Evolutionary conservation across 768 basidiomycete genomes (phyloP).

Genomic region (Paxillus involutus): DNA sequence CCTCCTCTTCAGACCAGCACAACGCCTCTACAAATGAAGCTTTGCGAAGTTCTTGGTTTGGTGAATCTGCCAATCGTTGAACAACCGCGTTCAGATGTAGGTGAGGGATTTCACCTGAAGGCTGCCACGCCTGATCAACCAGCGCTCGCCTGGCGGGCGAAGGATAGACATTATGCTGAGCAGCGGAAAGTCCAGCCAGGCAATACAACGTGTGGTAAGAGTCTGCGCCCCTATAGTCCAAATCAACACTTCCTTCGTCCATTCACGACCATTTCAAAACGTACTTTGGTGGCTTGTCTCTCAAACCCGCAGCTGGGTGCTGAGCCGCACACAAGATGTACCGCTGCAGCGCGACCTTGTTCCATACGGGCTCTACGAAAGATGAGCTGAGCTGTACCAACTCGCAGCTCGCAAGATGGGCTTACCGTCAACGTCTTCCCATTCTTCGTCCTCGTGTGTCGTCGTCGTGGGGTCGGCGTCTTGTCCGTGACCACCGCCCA

Average conservation of each 20-base stretch:
- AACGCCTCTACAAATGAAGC: conserved; percentile 54
- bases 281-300: conserved; percentile 96
- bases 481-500: conserved; percentile 37
- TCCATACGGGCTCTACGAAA: conserved; percentile 45
- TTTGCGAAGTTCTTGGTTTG: conserved; percentile 33
- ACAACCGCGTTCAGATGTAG: not conserved
- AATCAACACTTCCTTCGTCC: not conserved
- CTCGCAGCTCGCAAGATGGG: not conserved
- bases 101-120: conserved; percentile 9
- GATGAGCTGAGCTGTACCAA: not conserved
- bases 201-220: conserved; percentile 95
- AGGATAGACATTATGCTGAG: conserved; percentile 75
- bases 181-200: conserved; percentile 83
- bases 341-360: conserved; percentile 76
- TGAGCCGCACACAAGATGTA: conserved; percentile 89
- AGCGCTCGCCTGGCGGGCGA: conserved; percentile 37
- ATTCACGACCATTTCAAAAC: conserved; percentile 11
- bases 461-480: conserved; percentile 17
- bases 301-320: conserved; percentile 78
- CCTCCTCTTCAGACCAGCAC: conserved; percentile 69
- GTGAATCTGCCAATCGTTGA: conserved; percentile 24
- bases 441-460: conserved; percentile 39
- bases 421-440: conserved; percentile 75
- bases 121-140: conserved; percentile 41
- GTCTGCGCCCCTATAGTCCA: conserved; percentile 68